Conservation (phyloP, 2,329 filamentous ascomycete genomes). For the Cercospora beticola region DNA sequence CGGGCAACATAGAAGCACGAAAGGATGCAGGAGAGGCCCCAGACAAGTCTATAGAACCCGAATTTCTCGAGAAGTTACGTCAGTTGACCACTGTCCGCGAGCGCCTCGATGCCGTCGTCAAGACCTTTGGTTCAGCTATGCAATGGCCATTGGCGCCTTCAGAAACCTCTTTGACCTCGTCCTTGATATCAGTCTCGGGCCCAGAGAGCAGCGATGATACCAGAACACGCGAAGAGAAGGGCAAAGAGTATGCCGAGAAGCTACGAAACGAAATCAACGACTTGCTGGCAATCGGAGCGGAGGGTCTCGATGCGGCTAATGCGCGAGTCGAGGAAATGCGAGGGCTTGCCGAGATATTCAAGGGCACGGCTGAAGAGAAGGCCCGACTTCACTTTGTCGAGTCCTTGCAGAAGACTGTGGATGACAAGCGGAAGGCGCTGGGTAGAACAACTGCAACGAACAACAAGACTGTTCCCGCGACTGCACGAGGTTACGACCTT, state of each 20-base stretch:
- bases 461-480: constrained; percentile 22
- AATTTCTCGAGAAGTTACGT: constrained; percentile 73
- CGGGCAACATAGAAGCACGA: constrained; percentile 8
- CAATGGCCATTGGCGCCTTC: constrained; percentile 90
- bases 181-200: constrained; percentile 85
- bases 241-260: constrained; percentile 72
- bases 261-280: constrained; percentile 70
- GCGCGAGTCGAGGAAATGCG: constrained; percentile 74
- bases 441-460: constrained; percentile 35
- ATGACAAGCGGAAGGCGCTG: constrained; percentile 61
- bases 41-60: constrained; percentile 27
- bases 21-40: constrained; percentile 9
- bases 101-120: constrained; percentile 85
- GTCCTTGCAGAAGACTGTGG: constrained; percentile 73
- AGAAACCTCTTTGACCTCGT: constrained; percentile 80
- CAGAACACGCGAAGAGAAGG: constrained; percentile 79
- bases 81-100: constrained; percentile 78
- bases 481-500: constrained; percentile 31
- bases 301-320: constrained; percentile 72
- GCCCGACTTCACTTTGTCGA: constrained; percentile 80
- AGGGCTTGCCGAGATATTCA: constrained; percentile 79
- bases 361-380: constrained; percentile 92
- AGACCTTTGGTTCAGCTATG: constrained; percentile 92
- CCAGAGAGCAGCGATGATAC: constrained; percentile 59
- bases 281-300: constrained; percentile 59